Evolutionary conservation across 2,329 filamentous ascomycete species (phyloP), one percentile per base, ranked within the genome.

Genomic region (Fusarium multiceps): DNA sequence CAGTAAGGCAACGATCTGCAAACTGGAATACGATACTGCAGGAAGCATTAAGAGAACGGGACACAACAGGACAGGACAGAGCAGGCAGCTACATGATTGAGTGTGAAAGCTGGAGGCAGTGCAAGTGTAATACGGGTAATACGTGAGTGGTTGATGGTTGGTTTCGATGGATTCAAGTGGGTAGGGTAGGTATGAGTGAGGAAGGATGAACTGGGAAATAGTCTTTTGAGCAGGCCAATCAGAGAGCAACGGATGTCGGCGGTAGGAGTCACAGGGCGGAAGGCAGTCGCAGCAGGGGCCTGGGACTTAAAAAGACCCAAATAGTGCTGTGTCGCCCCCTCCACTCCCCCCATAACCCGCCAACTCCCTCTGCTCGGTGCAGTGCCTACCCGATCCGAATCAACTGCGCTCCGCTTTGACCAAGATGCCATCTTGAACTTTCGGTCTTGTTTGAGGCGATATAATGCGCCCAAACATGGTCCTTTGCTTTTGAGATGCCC

Each of bases 291-390:
- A 56, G 60, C 74, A 76, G 73, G 73, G 72, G 68, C 63, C 53
- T 77, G 74, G 78, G 77, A 74, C 81, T 85, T 86, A 86, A 87
- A 85, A 85, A 82, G 81, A 82, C 80, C 84, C 85, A 87, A 86
- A 87, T 85, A 86, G 82, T 80, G 79, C 80, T 80, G 77, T 75
- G 77, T 79, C 81, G 82, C 84, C 83, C 84, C 59, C 43, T 57
- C 59, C 77, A 60, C 83, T 82, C 78, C 77, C 77, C 43, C 77
- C 66, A 50, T 58, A 76, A 72, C 66, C 71, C 69, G 72, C 68
- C 70, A 65, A 73, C 74, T 75, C 73, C 68, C 68, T 66, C 63
- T 57, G 59, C 51, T 64, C 63, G 55, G 54, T 34, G 58, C 61
- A 50, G 62, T 68, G n/a, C 32, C 48, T 18, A 27, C 48, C 58